These are phyloP conservation scores for Cryphonectria japonica DNA, from an alignment of 2,329 filamentous ascomycete species.

Conservation along the genomic window DNA sequence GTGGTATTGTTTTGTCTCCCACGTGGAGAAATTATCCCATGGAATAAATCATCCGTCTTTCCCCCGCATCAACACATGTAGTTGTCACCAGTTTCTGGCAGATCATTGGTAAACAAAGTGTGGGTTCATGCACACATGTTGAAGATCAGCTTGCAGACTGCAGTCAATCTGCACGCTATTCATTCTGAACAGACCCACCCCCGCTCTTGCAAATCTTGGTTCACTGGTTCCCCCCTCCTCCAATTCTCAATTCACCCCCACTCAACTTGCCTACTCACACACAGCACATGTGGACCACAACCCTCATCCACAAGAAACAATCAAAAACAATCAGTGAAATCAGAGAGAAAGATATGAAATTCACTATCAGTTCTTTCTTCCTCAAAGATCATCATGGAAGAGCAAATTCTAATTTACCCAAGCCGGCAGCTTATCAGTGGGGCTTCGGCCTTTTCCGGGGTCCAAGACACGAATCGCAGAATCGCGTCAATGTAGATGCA, in stretches of 20 bases:
- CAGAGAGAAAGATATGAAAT: background rate
- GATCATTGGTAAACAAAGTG: background rate
- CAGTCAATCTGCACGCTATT: background rate
- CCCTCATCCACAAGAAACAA: background rate
- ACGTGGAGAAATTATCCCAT: background rate
- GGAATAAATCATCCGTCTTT: background rate
- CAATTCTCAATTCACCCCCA: background rate
- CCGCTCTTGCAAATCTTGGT: background rate
- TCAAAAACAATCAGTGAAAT: background rate
- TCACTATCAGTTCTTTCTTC: background rate
- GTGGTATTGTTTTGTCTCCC: background rate
- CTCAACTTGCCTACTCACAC: background rate
- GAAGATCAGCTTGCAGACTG: background rate
- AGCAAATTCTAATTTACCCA: background rate
- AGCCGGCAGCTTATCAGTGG: conserved; percentile 18
- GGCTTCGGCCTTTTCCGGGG: background rate
- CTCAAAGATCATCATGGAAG: background rate
- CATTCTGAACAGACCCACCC: background rate
- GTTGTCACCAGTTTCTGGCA: background rate
- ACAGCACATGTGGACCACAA: background rate
- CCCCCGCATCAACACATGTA: background rate
- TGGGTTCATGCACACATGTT: background rate
- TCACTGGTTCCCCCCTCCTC: background rate
- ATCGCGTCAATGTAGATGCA: background rate
- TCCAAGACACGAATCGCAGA: background rate